Evolutionary conservation across 345 rosid species (phyloP).

Genomic region (Hypericum androsaemum): DNA sequence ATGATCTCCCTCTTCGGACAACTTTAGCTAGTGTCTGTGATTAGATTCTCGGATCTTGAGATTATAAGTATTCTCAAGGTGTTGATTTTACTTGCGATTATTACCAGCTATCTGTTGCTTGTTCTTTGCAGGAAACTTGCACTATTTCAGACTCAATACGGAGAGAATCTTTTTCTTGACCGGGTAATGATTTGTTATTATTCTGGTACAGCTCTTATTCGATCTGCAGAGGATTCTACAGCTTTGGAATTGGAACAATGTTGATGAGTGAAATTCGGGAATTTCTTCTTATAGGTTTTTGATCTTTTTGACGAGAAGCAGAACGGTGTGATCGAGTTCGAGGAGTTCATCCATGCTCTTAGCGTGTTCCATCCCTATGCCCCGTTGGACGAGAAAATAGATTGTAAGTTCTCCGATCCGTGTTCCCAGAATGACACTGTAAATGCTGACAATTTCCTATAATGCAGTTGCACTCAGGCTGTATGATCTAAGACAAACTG

Average conservation of each 20-base stretch:
- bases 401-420: constrained; percentile 46
- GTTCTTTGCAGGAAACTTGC: constrained; percentile 63
- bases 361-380: constrained; percentile 73
- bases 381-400: constrained; percentile 61
- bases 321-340: constrained; percentile 85
- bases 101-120: not conserved
- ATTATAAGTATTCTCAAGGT: too few relatives aligned
- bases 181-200: constrained; percentile 39
- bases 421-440: not conserved
- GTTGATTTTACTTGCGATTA: too few relatives aligned
- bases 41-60: too few relatives aligned
- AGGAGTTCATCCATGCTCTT: constrained; percentile 66
- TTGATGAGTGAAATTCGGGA: not conserved
- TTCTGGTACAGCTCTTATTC: not conserved
- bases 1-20: too few relatives aligned
- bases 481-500: constrained; percentile 79
- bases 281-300: constrained; percentile 44
- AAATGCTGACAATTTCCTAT: not conserved
- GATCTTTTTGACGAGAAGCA: constrained; percentile 76
- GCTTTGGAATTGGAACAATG: too few relatives aligned
- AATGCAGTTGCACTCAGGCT: constrained; percentile 76
- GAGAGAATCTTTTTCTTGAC: constrained; percentile 79
- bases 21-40: too few relatives aligned
- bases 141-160: constrained; percentile 40
- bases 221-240: not conserved